phyloP scores from a whole-genome alignment of 2,329 filamentous ascomycete genomes.

The Curvularia sp. region DNA sequence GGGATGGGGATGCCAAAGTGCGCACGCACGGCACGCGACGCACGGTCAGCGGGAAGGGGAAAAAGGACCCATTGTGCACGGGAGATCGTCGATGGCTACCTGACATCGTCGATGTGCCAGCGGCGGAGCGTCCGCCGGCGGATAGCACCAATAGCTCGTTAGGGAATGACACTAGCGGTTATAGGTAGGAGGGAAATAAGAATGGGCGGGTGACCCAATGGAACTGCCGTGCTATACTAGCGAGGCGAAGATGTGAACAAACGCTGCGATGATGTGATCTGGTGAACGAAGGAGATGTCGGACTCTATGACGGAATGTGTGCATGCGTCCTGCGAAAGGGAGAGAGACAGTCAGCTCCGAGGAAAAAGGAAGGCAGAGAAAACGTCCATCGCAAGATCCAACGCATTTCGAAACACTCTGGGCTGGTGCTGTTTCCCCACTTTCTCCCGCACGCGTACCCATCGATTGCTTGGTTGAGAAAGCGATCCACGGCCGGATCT shows the following conservation, averaged over 20 bases:
- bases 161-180: neutral
- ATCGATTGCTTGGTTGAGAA: neutral
- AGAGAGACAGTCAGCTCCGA: neutral
- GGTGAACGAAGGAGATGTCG: neutral
- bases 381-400: neutral
- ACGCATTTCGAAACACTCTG: neutral
- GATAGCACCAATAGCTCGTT: neutral
- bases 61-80: constrained; percentile 3
- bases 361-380: neutral
- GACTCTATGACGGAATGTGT: constrained; percentile 1
- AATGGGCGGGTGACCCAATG: neutral
- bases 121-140: neutral
- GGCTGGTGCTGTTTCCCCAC: neutral
- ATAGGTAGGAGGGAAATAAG: neutral
- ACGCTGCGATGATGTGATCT: neutral
- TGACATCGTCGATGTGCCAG: constrained; percentile 19
- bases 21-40: neutral
- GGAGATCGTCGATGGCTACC: constrained; percentile 21
- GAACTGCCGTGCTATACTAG: neutral
- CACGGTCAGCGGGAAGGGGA: neutral
- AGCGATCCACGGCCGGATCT: constrained; percentile 1
- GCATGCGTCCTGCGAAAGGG: neutral
- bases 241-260: neutral
- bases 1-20: neutral
- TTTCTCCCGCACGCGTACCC: neutral